Evolutionary conservation across 352 stramenopile genomes (phyloP).

Genomic region (Peronospora farinosa): DNA sequence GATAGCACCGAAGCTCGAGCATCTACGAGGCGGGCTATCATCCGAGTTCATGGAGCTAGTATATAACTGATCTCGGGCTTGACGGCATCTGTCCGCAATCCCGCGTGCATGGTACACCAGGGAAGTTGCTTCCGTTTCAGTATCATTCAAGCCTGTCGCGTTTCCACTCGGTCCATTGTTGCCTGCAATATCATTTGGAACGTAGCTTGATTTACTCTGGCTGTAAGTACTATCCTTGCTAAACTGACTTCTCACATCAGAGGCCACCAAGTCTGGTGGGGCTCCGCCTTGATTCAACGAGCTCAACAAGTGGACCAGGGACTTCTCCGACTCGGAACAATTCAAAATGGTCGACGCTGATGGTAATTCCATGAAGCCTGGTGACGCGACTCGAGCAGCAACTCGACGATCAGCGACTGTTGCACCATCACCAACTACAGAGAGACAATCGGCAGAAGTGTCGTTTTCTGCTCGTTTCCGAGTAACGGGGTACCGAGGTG

Average conservation of each 20-base stretch:
- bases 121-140: conserved; percentile 8
- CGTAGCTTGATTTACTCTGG: conserved; percentile 2
- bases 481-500: conserved; percentile 5
- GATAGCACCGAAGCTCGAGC: conserved; percentile 1
- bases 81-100: conserved; percentile 4
- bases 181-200: conserved; percentile 14
- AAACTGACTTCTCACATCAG: conserved; percentile 13
- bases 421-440: conserved; percentile 13
- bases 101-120: conserved; percentile 1
- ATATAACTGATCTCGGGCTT: conserved; percentile 14
- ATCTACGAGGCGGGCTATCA: conserved; percentile 9
- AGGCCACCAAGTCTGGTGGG: conserved; percentile 14
- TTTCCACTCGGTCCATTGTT: conserved; percentile 6
- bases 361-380: conserved; percentile 32
- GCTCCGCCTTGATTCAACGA: conserved; percentile 46
- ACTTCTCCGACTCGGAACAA: conserved; percentile 64
- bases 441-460: conserved; percentile 9
- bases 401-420: conserved; percentile 7
- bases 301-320: conserved; percentile 51
- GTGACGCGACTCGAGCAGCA: conserved; percentile 6
- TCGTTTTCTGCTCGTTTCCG: conserved; percentile 60
- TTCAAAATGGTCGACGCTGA: conserved; percentile 54
- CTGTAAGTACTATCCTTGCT: conserved; percentile 7
- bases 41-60: conserved; percentile 17
- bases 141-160: conserved; percentile 5